These are phyloP conservation scores for Diversispora eburnea DNA, from an alignment of 192 early-diverging fungal species.

Conservation along the genomic window DNA sequence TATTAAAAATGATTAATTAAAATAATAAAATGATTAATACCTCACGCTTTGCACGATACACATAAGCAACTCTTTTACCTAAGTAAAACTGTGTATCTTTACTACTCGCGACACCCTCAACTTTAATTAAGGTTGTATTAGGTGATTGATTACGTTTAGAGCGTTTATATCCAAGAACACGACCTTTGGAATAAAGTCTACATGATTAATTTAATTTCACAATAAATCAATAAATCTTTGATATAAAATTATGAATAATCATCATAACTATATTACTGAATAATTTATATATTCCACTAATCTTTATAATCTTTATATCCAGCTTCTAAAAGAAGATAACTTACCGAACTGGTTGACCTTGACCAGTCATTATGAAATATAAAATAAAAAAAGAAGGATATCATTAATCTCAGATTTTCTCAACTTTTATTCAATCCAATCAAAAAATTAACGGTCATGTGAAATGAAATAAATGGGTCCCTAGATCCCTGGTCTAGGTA, in stretches of 20 bases:
- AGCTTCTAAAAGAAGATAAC: not conserved
- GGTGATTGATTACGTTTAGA: slow-evolving; percentile 88
- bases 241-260: not conserved
- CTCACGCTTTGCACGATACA: slow-evolving; percentile 89
- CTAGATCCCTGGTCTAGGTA: no score
- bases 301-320: not conserved
- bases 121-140: slow-evolving; percentile 86
- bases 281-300: not conserved
- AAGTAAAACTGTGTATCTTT: slow-evolving; percentile 95
- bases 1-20: not conserved
- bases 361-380: no score
- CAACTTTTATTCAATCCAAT: no score
- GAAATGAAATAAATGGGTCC: no score
- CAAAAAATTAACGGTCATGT: no score
- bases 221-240: not conserved
- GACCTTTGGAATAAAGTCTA: slow-evolving; percentile 98
- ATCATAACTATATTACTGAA: not conserved
- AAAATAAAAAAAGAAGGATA: no score
- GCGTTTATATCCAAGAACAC: slow-evolving; percentile 93
- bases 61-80: slow-evolving; percentile 97
- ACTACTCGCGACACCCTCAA: slow-evolving; percentile 89
- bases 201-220: not conserved
- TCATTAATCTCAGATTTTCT: no score
- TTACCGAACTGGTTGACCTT: slow-evolving; percentile 7
- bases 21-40: slow-evolving; percentile 25